Evolutionary conservation across 371 early-diverging fungal species (phyloP).

Genomic region (Capillidium rhysosporum): DNA sequence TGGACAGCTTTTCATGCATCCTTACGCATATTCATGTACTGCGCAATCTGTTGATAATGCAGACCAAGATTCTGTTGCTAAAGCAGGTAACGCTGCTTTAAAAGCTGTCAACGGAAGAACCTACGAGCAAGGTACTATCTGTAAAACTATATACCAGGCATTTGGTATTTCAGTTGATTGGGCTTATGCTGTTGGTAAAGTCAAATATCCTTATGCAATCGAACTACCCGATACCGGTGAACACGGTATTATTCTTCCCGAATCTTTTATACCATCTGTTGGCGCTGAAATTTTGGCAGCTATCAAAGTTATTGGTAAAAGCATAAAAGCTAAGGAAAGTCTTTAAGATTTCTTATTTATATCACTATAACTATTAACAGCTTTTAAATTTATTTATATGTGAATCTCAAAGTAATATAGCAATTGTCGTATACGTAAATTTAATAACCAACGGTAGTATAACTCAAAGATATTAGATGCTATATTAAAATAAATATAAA

Average conservation of each 20-base stretch:
- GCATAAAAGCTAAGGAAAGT: slow-evolving; percentile 9
- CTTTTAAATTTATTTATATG: no score
- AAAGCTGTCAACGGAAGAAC: slow-evolving; percentile 20
- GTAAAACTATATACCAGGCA: slow-evolving; percentile 28
- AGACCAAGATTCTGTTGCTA: neutral
- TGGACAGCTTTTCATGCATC: neutral
- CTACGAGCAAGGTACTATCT: slow-evolving; percentile 26
- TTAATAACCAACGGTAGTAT: no score
- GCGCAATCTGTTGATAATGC: slow-evolving; percentile 11
- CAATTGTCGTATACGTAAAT: no score
- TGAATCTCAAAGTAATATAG: no score
- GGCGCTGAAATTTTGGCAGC: slow-evolving; percentile 25
- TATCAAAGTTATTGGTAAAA: slow-evolving; percentile 14
- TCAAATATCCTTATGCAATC: slow-evolving; percentile 28
- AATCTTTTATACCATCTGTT: slow-evolving; percentile 22
- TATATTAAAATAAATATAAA: no score
- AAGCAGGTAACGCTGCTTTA: slow-evolving; percentile 18
- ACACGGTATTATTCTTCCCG: slow-evolving; percentile 26
- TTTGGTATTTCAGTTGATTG: slow-evolving; percentile 17
- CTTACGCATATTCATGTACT: slow-evolving; percentile 10
- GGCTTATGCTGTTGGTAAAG: slow-evolving; percentile 19
- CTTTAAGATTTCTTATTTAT: no score
- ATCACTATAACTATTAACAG: no score
- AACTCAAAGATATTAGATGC: no score
- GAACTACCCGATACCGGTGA: slow-evolving; percentile 29